Conservation (phyloP, 1,284 basidiomycete genomes). For the Microbotryum silenes-acaulis region DNA sequence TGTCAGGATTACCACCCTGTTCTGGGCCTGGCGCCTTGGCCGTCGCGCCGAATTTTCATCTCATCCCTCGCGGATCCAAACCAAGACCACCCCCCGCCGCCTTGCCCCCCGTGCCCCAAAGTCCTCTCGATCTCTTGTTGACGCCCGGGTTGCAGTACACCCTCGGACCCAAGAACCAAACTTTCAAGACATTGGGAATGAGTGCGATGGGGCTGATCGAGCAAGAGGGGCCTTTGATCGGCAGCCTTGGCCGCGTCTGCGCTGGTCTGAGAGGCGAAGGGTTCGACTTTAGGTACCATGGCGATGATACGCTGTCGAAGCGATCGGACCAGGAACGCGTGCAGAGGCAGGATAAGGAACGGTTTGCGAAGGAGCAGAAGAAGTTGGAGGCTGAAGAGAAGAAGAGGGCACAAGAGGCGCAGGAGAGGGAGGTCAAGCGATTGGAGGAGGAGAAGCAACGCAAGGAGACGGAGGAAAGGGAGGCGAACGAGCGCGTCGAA, state of each 20-base stretch:
- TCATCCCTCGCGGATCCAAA: slow-evolving; percentile 12
- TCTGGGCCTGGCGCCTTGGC: slow-evolving; percentile 11
- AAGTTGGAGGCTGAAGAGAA: not conserved
- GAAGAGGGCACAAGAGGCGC: slow-evolving; percentile 5
- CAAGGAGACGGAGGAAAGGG: not conserved
- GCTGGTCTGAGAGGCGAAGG: slow-evolving; percentile 32
- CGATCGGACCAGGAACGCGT: not conserved
- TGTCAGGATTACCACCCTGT: not conserved
- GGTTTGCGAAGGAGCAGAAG: slow-evolving; percentile 1
- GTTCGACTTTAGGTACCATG: slow-evolving; percentile 29
- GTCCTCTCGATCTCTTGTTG: slow-evolving; percentile 34
- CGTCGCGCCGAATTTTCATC: slow-evolving; percentile 26
- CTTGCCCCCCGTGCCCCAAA: slow-evolving; percentile 32
- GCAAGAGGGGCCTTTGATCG: slow-evolving; percentile 30
- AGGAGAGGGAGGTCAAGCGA: not conserved
- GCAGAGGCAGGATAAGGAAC: not conserved
- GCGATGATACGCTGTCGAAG: slow-evolving; percentile 13
- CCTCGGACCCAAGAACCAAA: slow-evolving; percentile 28
- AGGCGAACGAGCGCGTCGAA: not conserved
- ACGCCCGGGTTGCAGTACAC: slow-evolving; percentile 24
- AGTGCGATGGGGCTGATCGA: slow-evolving; percentile 34
- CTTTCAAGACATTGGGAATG: slow-evolving; percentile 25
- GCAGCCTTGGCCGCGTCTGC: slow-evolving; percentile 25
- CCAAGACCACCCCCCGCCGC: slow-evolving; percentile 8
- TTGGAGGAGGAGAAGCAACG: not conserved